Evolutionary conservation across 1,139 yeast species (phyloP).

Genomic region (Yamadazyma epiphylla): DNA sequence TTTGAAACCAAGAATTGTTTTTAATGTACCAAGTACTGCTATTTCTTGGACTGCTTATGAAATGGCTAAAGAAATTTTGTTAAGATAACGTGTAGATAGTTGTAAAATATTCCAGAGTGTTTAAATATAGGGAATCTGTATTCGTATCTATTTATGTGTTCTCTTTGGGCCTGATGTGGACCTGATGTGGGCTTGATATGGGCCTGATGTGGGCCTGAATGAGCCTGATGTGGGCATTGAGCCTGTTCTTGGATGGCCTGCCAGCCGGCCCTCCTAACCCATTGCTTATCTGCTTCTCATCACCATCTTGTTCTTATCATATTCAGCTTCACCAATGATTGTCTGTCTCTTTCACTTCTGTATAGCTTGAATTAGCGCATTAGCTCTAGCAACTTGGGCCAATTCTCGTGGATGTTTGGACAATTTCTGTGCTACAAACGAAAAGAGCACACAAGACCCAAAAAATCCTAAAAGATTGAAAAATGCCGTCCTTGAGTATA

Average conservation of each 20-base stretch:
- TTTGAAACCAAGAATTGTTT: conserved; percentile 83
- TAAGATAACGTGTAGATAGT: conserved; percentile 10
- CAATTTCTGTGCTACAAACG: conserved; percentile 71
- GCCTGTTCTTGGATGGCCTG: too few species aligned
- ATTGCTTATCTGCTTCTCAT: too few species aligned
- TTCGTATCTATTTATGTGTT: neutral
- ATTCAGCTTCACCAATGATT: too few species aligned
- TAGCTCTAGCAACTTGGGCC: conserved; percentile 29
- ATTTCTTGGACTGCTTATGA: conserved; percentile 98
- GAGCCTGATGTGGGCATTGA: too few species aligned
- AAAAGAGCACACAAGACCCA: conserved; percentile 76
- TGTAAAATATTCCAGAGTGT: neutral
- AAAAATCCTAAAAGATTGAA: conserved; percentile 77
- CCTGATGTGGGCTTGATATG: too few species aligned
- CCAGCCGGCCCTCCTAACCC: too few species aligned
- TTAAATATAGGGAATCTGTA: neutral
- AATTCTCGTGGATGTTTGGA: conserved; percentile 37
- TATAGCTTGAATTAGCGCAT: conserved; percentile 22
- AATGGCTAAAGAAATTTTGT: conserved; percentile 80
- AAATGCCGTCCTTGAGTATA: conserved; percentile 75
- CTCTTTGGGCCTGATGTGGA: too few species aligned
- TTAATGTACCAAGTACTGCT: conserved; percentile 95
- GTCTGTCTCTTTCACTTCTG: too few species aligned
- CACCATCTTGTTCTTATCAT: neutral
- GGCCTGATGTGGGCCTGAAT: too few species aligned